phyloP scores from a whole-genome alignment of 495 filamentous ascomycete genomes.

The Penicillium ochrochloron region DNA sequence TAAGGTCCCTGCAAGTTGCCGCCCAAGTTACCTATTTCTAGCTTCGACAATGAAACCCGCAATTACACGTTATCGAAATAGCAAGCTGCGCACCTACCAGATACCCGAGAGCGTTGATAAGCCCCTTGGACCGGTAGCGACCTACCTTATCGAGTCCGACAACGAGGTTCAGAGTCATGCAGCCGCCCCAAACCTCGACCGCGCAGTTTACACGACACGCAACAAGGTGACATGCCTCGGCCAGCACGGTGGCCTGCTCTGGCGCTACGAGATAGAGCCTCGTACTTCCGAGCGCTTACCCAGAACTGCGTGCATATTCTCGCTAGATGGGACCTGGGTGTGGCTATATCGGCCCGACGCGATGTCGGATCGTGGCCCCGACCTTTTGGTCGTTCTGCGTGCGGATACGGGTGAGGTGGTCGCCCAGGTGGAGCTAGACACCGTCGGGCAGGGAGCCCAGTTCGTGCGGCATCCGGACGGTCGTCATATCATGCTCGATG shows the following conservation, averaged over 20 bases:
- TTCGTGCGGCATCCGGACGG: background rate
- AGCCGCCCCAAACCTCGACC: background rate
- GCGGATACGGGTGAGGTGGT: background rate
- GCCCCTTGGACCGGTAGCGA: background rate
- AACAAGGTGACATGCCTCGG: background rate
- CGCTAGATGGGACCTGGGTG: background rate
- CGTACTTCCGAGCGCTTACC: background rate
- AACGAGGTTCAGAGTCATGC: background rate
- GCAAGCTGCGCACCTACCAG: background rate
- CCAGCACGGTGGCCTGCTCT: background rate
- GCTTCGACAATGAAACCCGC: background rate
- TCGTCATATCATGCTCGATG: background rate
- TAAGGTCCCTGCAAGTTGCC: background rate
- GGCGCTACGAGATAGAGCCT: background rate
- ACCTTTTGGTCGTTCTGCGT: background rate
- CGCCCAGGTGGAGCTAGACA: background rate
- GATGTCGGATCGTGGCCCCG: background rate
- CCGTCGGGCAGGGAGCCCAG: background rate
- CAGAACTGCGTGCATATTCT: background rate
- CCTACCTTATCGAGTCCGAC: background rate
- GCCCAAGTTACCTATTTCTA: background rate
- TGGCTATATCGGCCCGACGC: conserved; percentile 2
- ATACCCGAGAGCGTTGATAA: background rate
- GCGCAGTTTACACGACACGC: background rate
- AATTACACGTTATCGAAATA: background rate